Evolutionary conservation across 2,329 filamentous ascomycete species (phyloP), one percentile per base, ranked within the genome.

Genomic region (Metarhizium robertsii): DNA sequence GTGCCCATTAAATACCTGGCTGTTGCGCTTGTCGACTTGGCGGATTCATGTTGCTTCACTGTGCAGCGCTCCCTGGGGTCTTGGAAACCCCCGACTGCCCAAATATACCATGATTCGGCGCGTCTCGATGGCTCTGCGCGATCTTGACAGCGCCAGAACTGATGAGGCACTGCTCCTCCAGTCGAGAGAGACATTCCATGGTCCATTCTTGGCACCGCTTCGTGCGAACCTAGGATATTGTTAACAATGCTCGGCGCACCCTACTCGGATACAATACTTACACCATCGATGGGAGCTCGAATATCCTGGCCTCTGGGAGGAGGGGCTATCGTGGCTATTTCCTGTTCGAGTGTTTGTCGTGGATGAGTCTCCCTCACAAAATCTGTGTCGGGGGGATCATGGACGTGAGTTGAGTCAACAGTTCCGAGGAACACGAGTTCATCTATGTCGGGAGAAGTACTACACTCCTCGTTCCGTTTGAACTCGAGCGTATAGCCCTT

Each of bases 121-220:
- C 8, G 42, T 57, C 55, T 36, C 55, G 52, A 6, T 57, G 20
- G 6, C 14, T 43, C 42, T 57, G 52, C 8, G 53, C 55, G 47
- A 49, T 57, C 1, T 29, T 6, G 4, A 52, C 14, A 20, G 55
- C 52, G 4, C 34, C 52, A 20, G 52, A 6, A 1, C 36, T 29
- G 32, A 57, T 49, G 1, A 57, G 47, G 6, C 34, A 30, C 40
- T 47, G 2, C 11, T 51, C 40, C 20, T 29, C 55, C 6, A 57
- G 52, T 18, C 32, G 45, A 13, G 8, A 18, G 2, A 57, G 47
- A 40, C 36, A 57, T 25, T 54, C 47, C 52, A 49, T 57, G 38
- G 55, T 54, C 55, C 55, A 57, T 51, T 57, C 55, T 29, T 57
- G 52, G 29, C 55, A 57, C 34, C 55, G 11, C 32, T 40, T 57